Base-by-base conservation (phyloP, 257 asterid species). In the Anisodus tanguticus region DNA sequence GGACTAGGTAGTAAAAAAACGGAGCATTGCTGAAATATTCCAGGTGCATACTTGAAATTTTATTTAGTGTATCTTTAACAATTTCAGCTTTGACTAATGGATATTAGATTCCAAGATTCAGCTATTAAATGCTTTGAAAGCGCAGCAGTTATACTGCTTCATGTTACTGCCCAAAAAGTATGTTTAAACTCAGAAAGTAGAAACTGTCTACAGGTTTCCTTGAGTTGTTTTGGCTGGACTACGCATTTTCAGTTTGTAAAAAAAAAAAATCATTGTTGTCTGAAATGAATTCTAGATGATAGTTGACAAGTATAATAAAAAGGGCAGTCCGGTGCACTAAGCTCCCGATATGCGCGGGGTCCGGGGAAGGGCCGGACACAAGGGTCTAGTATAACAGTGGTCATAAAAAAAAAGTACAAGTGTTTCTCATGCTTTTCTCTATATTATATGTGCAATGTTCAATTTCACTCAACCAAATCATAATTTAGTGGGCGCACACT, bases 1-100 rank as follows among this genome's bases (percentile, higher is more conserved):
- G 97, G 94, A 43, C 83, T 91, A 67, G 95, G 95, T 63, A 84
- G 89, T 91, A 91, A 74, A 95, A 74, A 95, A 93, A 84, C 92
- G 91, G 92, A 95, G 98, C 86, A 85, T 93, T 63, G 95, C 92
- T 35, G 93, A 91, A 85, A 91, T 92, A 80, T 93, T 93, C 89
- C 93, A 95, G 95, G 98, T 95, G 85, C 63, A 82, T 86, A 49
- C 63, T 53, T 83, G 78, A 68, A 22, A 47, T 35, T 11, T 63
- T 26, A 76, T 86, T 57, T 16, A 54, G 60, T 58, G 49, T n/a
- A 19, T 17, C 41, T 15, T 6, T 70, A 49, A 47, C 83, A 81
- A 66, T 70, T 80, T 70, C 12, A 68, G 39, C 51, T 7, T 26
- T 51, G 19, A 39, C 60, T 22, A 9, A 31, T 43, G 17, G 19